phyloP scores from a whole-genome alignment of 1,284 basidiomycete genomes.

The Apiotrichum montevideense region DNA sequence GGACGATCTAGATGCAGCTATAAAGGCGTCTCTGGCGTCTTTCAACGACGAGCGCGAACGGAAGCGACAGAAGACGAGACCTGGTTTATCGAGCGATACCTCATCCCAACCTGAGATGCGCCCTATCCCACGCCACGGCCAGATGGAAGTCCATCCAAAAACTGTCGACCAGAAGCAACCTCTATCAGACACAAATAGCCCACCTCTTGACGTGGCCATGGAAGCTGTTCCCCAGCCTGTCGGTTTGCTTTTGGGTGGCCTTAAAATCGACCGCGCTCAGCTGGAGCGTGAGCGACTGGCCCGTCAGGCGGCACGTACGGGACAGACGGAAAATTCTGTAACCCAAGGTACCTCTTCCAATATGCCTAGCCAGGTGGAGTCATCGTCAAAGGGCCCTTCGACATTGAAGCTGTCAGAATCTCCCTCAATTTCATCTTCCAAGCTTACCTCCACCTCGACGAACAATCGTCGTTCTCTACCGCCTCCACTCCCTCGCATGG shows the following conservation, averaged over 20 bases:
- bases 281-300: conserved; percentile 40
- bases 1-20: conserved; percentile 14
- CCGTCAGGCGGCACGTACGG: conserved; percentile 26
- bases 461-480: not conserved
- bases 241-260: not conserved
- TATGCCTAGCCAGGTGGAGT: not conserved
- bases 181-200: no score
- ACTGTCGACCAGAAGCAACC: no score
- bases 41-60: conserved; percentile 5
- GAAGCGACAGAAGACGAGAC: conserved; percentile 5
- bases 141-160: no score
- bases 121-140: no score
- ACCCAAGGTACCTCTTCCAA: not conserved
- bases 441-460: no score
- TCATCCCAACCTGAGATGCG: not conserved
- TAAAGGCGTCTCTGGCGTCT: conserved; percentile 18
- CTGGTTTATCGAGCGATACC: not conserved
- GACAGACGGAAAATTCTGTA: not conserved
- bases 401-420: not conserved
- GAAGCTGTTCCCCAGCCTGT: not conserved
- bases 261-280: conserved; percentile 32
- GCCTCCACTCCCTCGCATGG: not conserved
- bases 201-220: no score
- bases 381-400: not conserved
- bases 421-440: not conserved